Evolutionary conservation across 352 stramenopile genomes (phyloP), one percentile per base, ranked within the genome.

Genomic region (Globisporangium iwayamae): DNA sequence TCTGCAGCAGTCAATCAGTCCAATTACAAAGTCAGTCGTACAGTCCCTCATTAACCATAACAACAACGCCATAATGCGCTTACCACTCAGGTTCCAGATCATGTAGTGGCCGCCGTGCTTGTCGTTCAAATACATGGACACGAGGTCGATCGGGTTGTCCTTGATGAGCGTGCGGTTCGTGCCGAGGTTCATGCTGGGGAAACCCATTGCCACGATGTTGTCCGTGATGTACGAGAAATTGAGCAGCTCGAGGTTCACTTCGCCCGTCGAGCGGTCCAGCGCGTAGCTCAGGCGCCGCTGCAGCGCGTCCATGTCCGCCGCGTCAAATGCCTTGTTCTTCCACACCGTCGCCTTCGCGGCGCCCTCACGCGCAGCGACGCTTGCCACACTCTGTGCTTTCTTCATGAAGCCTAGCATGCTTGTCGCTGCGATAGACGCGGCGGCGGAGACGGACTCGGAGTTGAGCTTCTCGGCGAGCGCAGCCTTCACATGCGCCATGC

Each of bases 71-170:
- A 50, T 3, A 28, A 41, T 30, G 14, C 43, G 43, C 58, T 46
- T 66, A 89, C 80, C 81, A 63, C 87, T 98, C 18, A 99, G 72
- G 76, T 99, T 99, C 93, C 94, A 99, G 62, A 99, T 97, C 93
- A 99, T 98, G 74, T 97, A 99, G 64, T 97, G 83, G n/a, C 93
- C 93, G 13, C 74, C 74, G 67, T 99, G 97, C 63, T 94, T 89
- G 20, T 86, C 83, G 67, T 97, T 89, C n/a, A 99, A 74, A 70
- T 99, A 96, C 70, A 97, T 93, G 28, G 90, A 81, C 18, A 99
- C 89, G 36, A 95, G 66, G 50, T 97, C 87, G 70, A 96, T 96
- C 28, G 87, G 84, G 68, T 97, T 96, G 60, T 96, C 88, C 62
- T 87, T 81, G 22, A 94, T 74, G 10, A 90, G 71, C 66, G 79